Evolutionary conservation across 257 asterid genomes (phyloP), one percentile per base, ranked within the genome.

Genomic region (Solanum virginianum): DNA sequence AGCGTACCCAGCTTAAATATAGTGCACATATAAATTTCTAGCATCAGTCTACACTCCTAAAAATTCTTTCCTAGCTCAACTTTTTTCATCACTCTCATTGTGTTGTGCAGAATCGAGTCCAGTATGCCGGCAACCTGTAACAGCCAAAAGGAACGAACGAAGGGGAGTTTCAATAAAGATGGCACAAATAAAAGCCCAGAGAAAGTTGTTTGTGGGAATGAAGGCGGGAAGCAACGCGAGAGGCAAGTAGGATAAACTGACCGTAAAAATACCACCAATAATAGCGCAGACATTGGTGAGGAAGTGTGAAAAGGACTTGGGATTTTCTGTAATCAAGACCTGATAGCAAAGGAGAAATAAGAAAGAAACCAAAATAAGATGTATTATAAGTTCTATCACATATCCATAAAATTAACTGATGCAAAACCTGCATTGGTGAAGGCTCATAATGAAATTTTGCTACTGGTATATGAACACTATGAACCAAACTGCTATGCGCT

Each of bases 181-280:
- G 82, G 54, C 22, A n/a, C n/a, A n/a, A 18, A 47, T 39, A 16
- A 60, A 32, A 49, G 15, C 56, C 84, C 29, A 60, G 53, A n/a
- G 4, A 49, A 24, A 16, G 18, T 15, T 53, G 17, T 53, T 15
- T 1, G 65, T 1, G 1, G 15, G 9, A 53, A 79, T 53, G 82
- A 79, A 9, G 29, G 47, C 16, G 6, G 1, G 83, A 49, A 59
- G 84, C 47, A 29, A 15, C n/a, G 49, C 47, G 41, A 47, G 17
- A 15, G 82, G 74, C 32, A 26, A 13, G 59, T 24, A 54, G 83
- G 81, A 26, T 83, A 87, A 79, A 88, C 97, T 65, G 45, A 95
- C 99, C 93, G 99, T 95, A 83, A 93, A 95, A 89, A 95, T 94
- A 55, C 99, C 99, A 87, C 99, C 99, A 60, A 95, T 93, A 54